Base-by-base conservation (phyloP, 2,329 filamentous ascomycete species). In the Talaromyces sp. region DNA sequence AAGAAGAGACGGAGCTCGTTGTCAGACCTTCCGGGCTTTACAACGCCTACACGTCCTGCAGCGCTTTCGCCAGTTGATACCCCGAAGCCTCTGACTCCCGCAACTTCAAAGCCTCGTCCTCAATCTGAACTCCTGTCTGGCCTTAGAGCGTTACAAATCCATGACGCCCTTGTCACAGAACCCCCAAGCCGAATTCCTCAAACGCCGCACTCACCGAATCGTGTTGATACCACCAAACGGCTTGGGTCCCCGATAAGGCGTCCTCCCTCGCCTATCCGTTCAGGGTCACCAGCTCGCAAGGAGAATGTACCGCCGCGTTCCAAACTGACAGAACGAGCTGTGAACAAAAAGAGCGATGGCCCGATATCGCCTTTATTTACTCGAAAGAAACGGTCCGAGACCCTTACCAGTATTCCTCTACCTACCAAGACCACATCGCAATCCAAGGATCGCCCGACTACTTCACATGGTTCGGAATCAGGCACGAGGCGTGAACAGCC, bases 1-100 rank as follows among this genome's bases (percentile, higher is more conserved):
- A 92, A 88, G 77, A 97, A 96, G 79, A 84, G 93, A 59, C 87
- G 93, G 71, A 97, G 92, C 76, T 97, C 92, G 27, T 78, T 97
- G 48, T 96, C 92, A 4, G 93, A 97, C 72, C 81, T 97, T 54
- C 89, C 86, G 66, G 82, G 79, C 59, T 78, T 90, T 19, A 87
- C 93, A 75, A 83, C 73, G 31, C 72, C 81, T 46, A 81, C 85
- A 59, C 80, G 87, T 9, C 82, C 79, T 75, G 68, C 72, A 12
- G 64, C 67, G 41, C 59, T 72, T 17, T 75, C 74, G 11, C 65
- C 72, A 11, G 67, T 66, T 43, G 68, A 73, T 21, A 58, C 65
- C 24, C 66, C 79, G 72, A 69, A 76, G 66, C 74, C 77, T 31
- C 65, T 72, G 60, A 71, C 74, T 38, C 70, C 72, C 56, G 56